Base-by-base conservation (phyloP, 148 eudicot genomes). In the Bassia scoparia region DNA sequence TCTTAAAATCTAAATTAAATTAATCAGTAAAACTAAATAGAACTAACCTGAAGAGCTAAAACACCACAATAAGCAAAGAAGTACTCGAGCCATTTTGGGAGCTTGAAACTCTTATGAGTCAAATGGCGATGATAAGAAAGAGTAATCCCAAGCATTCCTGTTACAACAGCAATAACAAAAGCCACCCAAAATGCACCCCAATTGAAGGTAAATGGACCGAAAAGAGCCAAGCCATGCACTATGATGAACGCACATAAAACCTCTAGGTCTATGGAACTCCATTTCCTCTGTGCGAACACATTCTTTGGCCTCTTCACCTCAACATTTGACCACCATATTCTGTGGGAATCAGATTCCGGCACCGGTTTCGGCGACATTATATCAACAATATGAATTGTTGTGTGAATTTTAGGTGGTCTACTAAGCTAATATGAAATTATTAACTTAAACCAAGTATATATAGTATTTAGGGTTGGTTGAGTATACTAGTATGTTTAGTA, bases 81-180 rank as follows among this genome's bases (percentile, higher is more conserved):
- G 73, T 91, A 91, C 78, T 91, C 97, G 16, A 91, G 89, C 97
- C 91, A 91, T 80, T n/a, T n/a, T n/a, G n/a, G n/a, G n/a, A n/a
- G n/a, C n/a, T n/a, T n/a, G n/a, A n/a, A n/a, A n/a, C n/a, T n/a
- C n/a, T n/a, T n/a, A n/a, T n/a, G n/a, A n/a, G n/a, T n/a, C n/a
- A n/a, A n/a, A n/a, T n/a, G n/a, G 71, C 94, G 75, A 53, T 89
- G 94, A 69, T 67, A 91, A 14, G 89, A 86, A 20, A 87, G 87
- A 53, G 84, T 81, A 62, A 92, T 88, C 17, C 97, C 97, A 74
- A 91, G 71, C 64, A 87, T 77, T 11, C 96, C 97, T 43, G 89
- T 88, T 16, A 74, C 83, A 12, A 82, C 43, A 77, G 84, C 85
- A 35, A 92, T 68, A 58, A 74, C 81, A 61, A 84, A 68, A 23